Evolutionary conservation across 1,139 yeast species (phyloP).

Genomic region (Saccharomyces hybrid): DNA sequence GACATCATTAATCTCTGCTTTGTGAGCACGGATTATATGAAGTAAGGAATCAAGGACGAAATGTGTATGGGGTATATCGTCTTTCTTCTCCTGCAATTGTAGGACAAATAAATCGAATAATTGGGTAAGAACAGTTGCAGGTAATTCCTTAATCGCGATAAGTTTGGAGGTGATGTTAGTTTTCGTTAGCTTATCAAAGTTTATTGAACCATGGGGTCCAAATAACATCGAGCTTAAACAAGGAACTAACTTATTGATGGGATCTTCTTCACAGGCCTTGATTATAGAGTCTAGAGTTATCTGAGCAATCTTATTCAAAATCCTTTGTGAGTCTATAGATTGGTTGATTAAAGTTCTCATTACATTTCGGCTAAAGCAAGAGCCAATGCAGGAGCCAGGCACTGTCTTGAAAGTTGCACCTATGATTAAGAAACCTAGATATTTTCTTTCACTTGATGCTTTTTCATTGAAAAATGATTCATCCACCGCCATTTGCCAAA

Average conservation of each 20-base stretch:
- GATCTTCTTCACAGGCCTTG: constrained; percentile 28
- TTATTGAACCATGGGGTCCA: constrained; percentile 50
- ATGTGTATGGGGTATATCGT: constrained; percentile 34
- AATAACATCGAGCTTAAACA: constrained; percentile 44
- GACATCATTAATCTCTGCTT: constrained; percentile 15
- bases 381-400: constrained; percentile 30
- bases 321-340: constrained; percentile 55
- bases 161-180: constrained; percentile 59
- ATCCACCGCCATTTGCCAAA: constrained; percentile 76
- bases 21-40: constrained; percentile 48
- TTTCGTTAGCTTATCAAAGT: constrained; percentile 73
- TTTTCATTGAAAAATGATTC: constrained; percentile 69
- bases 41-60: constrained; percentile 67
- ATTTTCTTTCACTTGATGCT: constrained; percentile 80
- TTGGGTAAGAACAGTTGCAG: constrained; percentile 28
- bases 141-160: constrained; percentile 28
- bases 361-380: constrained; percentile 61
- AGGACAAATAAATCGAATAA: constrained; percentile 14
- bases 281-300: constrained; percentile 42
- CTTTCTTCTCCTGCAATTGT: constrained; percentile 4
- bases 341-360: constrained; percentile 74
- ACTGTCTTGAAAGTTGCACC: constrained; percentile 39
- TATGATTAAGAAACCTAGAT: constrained; percentile 76
- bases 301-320: constrained; percentile 60
- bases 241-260: constrained; percentile 38